Base-by-base conservation (phyloP, 139 green algal species). In the Nannochloris sp. region DNA sequence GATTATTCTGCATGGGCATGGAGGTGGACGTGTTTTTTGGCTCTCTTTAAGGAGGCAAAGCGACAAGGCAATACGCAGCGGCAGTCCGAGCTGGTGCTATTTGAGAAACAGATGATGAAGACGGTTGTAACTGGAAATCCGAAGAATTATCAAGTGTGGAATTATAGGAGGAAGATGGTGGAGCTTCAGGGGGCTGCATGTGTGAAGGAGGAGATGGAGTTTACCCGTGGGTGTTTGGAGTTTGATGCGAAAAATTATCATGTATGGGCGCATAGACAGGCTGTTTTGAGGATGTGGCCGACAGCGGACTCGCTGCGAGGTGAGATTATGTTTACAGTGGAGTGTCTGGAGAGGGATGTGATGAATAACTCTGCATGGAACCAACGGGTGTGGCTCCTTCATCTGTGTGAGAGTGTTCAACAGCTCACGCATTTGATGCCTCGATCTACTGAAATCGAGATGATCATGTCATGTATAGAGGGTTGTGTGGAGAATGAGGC, bases 141-240 rank as follows among this genome's bases (percentile, higher is more conserved):
- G 4, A 96, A 96, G 66, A 95, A 95, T 81, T 96, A 96, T 62
- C 89, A 96, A 76, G 74, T 96, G 36, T 96, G 89, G 89, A 94
- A 95, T 61, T 74, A 92, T 72, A 70, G 85, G 7, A 60, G 84
- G 24, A 81, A 85, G 27, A 67, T 81, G 10, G 74, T 74, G 2
- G 29, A 81, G 40, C 58, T 68, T n/a, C 57, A 81, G 43, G 75
- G 81, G 1, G 40, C 21, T 18, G 16, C 15, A 31, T 12, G 9
- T 23, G n/a, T 31, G 15, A 40, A 59, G 43, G 61, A 78, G 61
- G 81, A 86, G 58, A 57, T 85, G 60, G 61, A 68, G 2, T 86
- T 82, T 75, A 36, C 75, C 3, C 60, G 66, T 3, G 63, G 56
- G 10, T 83, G 82, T 24, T 71, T 93, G 48, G 64, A 68, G 9